phyloP scores from a whole-genome alignment of 371 early-diverging fungal genomes.

The Capillidium rhysosporum region DNA sequence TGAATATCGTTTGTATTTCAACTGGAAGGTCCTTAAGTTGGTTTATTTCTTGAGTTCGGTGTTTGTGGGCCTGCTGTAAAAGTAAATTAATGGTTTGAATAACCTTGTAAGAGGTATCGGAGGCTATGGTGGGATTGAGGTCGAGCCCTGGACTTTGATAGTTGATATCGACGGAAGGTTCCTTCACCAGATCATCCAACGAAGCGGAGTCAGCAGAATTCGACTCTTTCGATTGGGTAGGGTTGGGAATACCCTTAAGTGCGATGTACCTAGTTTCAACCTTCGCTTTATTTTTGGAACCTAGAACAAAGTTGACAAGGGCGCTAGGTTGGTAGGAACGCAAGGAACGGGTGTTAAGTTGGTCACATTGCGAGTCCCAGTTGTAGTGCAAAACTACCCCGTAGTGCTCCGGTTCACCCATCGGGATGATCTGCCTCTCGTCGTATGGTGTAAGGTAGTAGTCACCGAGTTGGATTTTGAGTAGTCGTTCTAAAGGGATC shows the following conservation, averaged over 20 bases:
- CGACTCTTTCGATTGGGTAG: background rate
- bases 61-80: no score
- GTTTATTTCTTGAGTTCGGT: no score
- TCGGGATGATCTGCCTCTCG: background rate
- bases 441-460: slow-evolving; percentile 10
- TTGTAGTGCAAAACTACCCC: background rate
- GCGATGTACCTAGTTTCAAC: background rate
- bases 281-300: background rate
- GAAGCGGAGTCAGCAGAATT: no score
- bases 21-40: no score
- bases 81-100: no score
- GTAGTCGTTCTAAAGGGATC: slow-evolving; percentile 30
- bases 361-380: background rate
- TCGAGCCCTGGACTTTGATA: no score
- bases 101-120: no score
- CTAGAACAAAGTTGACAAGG: background rate
- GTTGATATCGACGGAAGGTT: no score
- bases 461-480: slow-evolving; percentile 29
- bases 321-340: background rate
- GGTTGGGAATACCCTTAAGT: background rate
- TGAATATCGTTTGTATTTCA: no score
- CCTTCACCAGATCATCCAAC: no score
- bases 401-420: background rate
- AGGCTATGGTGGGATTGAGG: no score
- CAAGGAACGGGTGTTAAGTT: background rate